Conservation (phyloP, 129 eudicot species). For the Centella asiatica region DNA sequence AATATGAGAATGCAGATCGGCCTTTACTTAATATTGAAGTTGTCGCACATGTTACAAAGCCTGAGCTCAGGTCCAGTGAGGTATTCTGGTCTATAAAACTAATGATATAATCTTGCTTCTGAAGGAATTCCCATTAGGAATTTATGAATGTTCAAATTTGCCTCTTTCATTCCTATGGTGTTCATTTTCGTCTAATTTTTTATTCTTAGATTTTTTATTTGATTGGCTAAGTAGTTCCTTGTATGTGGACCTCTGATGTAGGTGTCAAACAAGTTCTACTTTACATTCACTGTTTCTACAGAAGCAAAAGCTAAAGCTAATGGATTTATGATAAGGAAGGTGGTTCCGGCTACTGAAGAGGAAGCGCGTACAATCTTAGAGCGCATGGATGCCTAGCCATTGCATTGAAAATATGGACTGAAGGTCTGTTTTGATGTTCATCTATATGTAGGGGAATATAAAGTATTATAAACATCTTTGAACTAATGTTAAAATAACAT, state of each 20-base stretch:
- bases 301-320: slow-evolving; percentile 62
- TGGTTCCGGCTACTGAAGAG: slow-evolving; percentile 96
- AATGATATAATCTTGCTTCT: no score
- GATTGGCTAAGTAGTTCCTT: no score
- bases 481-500: no score
- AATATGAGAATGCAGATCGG: slow-evolving; percentile 57
- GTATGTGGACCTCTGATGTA: slow-evolving; percentile 16
- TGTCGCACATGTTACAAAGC: slow-evolving; percentile 96
- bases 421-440: no score
- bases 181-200: no score
- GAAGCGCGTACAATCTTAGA: slow-evolving; percentile 82
- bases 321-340: slow-evolving; percentile 71
- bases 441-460: no score
- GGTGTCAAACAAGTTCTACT: slow-evolving; percentile 94
- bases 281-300: slow-evolving; percentile 83
- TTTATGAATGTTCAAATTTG: no score
- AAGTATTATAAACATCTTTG: no score
- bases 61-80: slow-evolving; percentile 94
- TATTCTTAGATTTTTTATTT: no score
- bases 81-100: slow-evolving; percentile 36
- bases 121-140: no score
- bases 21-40: slow-evolving; percentile 92
- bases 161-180: no score
- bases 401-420: slow-evolving; percentile 12
- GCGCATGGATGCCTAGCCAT: slow-evolving; percentile 78